Percentiles rank a stretch among this genome's conserved stretches.
Evolutionary conservation across 805 yeast genomes (phyloP).

Genomic region (Candida boleticola): DNA sequence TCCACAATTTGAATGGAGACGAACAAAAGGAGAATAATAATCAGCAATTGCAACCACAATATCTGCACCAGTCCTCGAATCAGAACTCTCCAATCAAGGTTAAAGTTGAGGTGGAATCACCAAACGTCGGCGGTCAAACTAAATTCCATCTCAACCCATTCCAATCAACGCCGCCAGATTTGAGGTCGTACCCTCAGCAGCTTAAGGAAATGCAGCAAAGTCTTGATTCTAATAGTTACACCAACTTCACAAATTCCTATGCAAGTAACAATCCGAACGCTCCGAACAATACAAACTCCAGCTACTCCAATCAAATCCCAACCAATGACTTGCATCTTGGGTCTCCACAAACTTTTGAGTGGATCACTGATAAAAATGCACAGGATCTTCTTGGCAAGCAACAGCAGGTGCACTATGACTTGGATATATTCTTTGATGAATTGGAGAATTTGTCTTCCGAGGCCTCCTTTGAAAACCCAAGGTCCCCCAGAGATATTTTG

Average conservation of each 20-base stretch:
- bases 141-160: conserved; percentile 1
- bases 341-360: conserved; percentile 20
- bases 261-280: background rate
- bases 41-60: background rate
- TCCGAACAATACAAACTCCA: background rate
- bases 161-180: conserved; percentile 4
- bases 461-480: background rate
- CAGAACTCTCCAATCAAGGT: background rate
- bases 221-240: background rate
- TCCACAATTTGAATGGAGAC: conserved; percentile 22
- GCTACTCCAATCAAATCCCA: conserved; percentile 1
- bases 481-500: background rate
- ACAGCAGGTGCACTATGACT: conserved; percentile 12
- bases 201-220: background rate
- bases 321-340: conserved; percentile 2
- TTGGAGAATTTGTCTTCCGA: conserved; percentile 31
- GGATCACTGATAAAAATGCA: conserved; percentile 28
- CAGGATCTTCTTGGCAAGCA: background rate
- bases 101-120: background rate
- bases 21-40: too few species aligned
- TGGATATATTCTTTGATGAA: conserved; percentile 50
- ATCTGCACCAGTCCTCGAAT: background rate
- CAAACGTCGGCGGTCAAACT: background rate
- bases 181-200: background rate
- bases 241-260: background rate